These are phyloP conservation scores for Venturia effusa DNA, from an alignment of 2,329 filamentous ascomycete species.

Conservation along the genomic window DNA sequence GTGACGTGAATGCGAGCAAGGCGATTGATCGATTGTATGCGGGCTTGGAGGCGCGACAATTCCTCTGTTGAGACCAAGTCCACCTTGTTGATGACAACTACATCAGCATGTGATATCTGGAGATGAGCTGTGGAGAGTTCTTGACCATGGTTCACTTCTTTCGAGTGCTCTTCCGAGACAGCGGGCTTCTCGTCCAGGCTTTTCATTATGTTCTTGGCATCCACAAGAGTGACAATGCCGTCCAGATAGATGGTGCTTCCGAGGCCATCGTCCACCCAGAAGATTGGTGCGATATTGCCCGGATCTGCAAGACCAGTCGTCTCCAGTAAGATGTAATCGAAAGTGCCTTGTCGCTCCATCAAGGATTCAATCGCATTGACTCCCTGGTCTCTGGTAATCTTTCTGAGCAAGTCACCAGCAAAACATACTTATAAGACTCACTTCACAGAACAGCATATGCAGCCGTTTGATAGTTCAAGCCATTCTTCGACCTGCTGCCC, in stretches of 20 bases:
- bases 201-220: conserved; percentile 82
- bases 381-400: conserved; percentile 59
- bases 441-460: conserved; percentile 97
- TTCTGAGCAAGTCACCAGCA: conserved; percentile 9
- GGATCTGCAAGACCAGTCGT: conserved; percentile 93
- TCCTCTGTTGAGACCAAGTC: conserved; percentile 67
- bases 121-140: conserved; percentile 86
- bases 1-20: conserved; percentile 78
- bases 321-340: conserved; percentile 96
- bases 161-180: conserved; percentile 36
- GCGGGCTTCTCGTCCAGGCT: conserved; percentile 58
- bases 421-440: conserved; percentile 27
- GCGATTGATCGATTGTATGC: conserved; percentile 79
- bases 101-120: conserved; percentile 93
- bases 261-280: conserved; percentile 95
- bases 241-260: conserved; percentile 94
- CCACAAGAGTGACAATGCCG: conserved; percentile 89
- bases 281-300: conserved; percentile 87
- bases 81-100: conserved; percentile 87
- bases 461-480: conserved; percentile 92
- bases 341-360: conserved; percentile 86
- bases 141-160: conserved; percentile 46
- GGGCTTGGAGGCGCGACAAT: conserved; percentile 55
- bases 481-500: conserved; percentile 82
- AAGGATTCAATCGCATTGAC: conserved; percentile 91